phyloP scores from a whole-genome alignment of 2,329 filamentous ascomycete species.

The Pseudocercospora crystallina region DNA sequence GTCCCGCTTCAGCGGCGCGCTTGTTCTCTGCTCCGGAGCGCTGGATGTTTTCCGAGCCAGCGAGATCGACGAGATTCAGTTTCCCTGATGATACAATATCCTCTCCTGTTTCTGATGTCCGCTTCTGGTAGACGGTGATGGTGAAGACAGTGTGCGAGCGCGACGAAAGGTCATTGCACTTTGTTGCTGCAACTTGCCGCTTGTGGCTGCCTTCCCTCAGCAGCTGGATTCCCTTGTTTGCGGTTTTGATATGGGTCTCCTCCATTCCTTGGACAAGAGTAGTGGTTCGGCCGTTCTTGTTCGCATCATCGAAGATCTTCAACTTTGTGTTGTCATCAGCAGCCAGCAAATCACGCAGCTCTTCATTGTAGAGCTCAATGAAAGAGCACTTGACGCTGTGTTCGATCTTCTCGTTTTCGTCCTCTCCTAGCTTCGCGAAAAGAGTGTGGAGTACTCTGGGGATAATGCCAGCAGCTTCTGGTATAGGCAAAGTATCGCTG shows the following conservation, averaged over 20 bases:
- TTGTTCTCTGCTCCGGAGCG: conserved; percentile 98
- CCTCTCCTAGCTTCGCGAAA: conserved; percentile 78
- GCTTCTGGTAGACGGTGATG: conserved; percentile 87
- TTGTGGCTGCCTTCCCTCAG: conserved; percentile 87
- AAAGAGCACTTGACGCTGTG: conserved; percentile 96
- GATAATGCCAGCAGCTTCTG: conserved; percentile 92
- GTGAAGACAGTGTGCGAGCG: conserved; percentile 97
- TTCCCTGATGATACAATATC: conserved; percentile 90
- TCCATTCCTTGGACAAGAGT: conserved; percentile 98
- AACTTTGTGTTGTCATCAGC: conserved; percentile 79
- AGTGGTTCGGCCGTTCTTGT: conserved; percentile 76
- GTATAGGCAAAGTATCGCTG: conserved; percentile 82
- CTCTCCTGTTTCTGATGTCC: conserved; percentile 76
- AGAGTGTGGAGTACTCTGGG: conserved; percentile 84
- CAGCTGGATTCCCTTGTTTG: conserved; percentile 81
- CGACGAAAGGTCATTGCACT: conserved; percentile 97
- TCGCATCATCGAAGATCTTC: conserved; percentile 92
- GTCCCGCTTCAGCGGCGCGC: conserved; percentile 86
- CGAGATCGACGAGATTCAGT: conserved; percentile 92
- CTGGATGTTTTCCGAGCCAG: conserved; percentile 96
- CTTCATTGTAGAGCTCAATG: conserved; percentile 98
- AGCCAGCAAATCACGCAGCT: conserved; percentile 84
- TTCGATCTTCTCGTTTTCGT: conserved; percentile 64
- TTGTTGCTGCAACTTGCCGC: conserved; percentile 98
- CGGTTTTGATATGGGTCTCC: conserved; percentile 85